Evolutionary conservation across 208 protist genomes (phyloP), one percentile per base, ranked within the genome.

Genomic region (Leishmania lainsoni): DNA sequence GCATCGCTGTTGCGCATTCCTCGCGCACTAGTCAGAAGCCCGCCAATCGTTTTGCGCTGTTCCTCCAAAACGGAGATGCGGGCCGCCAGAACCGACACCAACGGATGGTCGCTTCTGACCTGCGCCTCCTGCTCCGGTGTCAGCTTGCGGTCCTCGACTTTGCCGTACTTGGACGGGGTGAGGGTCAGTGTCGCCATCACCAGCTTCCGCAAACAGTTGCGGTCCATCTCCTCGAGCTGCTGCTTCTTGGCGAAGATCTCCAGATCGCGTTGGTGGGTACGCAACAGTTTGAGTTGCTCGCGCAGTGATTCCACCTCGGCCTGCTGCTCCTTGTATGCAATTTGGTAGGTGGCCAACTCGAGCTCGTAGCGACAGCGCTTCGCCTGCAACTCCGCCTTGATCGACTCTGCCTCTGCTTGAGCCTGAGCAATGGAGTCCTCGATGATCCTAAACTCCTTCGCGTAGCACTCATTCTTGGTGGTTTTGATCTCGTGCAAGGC

Each of bases 241-340:
- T 94, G 91, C 76, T 85, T 81, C 75, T 92, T 92, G 35, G 89
- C 91, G 6, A 92, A 72, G 3, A 79, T 26, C 75, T 91, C 91
- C 8, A 94, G 81, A 16, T 87, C 75, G 2, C 58, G 73, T 81
- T 90, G 83, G 73, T 89, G 87, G 20, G 14, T n/a, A 35, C 78
- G 84, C 63, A 87, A 51, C 9, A 76, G 42, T 54, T 76, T 81
- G 66, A 75, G 81, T 9, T 69, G 29, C n/a, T 87, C 84, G 0
- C 69, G 76, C 42, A 94, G 56, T 35, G 68, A 69, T 76, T 94
- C 90, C 42, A 86, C 85, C 68, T 89, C 88, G 16, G 89, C 92
- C 81, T 95, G 92, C 77, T 87, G 82, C 69, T 94, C 89, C 75
- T 94, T 94, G 86, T 87, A 93, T 3, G 92, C 92, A 54, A 95